Percentiles rank a stretch among this genome's conserved stretches.
Conservation (phyloP, 805 yeast genomes). For the Cyberlindnera amylophila region DNA sequence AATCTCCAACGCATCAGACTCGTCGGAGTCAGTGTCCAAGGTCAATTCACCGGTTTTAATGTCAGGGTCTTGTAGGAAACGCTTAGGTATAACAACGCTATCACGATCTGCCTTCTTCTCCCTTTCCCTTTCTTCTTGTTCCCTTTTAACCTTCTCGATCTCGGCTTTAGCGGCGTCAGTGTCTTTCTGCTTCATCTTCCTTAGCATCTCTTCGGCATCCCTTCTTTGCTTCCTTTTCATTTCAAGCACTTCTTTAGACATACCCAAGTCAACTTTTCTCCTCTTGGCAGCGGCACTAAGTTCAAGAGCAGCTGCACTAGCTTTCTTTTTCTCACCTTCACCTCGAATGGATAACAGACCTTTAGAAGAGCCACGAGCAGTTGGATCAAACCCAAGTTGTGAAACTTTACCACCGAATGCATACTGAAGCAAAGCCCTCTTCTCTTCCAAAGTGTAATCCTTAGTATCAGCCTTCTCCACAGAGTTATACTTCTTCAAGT, state of each 20-base stretch:
- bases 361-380: slow-evolving; percentile 24
- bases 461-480: slow-evolving; percentile 4
- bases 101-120: background rate
- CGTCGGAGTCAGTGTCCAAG: slow-evolving; percentile 3
- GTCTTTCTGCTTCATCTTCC: slow-evolving; percentile 18
- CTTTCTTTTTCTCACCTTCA: slow-evolving; percentile 20
- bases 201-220: slow-evolving; percentile 28
- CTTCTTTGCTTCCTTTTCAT: slow-evolving; percentile 29
- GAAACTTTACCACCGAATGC: slow-evolving; percentile 40
- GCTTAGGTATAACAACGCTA: background rate
- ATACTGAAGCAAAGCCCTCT: slow-evolving; percentile 30
- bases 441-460: slow-evolving; percentile 24
- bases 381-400: slow-evolving; percentile 53
- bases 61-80: background rate
- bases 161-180: background rate
- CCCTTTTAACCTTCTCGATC: background rate
- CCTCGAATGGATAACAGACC: slow-evolving; percentile 15
- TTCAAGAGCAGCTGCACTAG: slow-evolving; percentile 25
- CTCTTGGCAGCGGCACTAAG: slow-evolving; percentile 29
- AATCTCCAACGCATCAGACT: background rate
- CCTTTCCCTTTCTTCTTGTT: background rate
- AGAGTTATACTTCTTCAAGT: slow-evolving; percentile 23
- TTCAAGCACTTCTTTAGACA: slow-evolving; percentile 29
- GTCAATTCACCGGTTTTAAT: background rate
- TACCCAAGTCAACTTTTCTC: slow-evolving; percentile 31